These are phyloP conservation scores for Aureococcus anophagefferens DNA, from an alignment of 108 stramenopile genomes.

Conservation along the genomic window DNA sequence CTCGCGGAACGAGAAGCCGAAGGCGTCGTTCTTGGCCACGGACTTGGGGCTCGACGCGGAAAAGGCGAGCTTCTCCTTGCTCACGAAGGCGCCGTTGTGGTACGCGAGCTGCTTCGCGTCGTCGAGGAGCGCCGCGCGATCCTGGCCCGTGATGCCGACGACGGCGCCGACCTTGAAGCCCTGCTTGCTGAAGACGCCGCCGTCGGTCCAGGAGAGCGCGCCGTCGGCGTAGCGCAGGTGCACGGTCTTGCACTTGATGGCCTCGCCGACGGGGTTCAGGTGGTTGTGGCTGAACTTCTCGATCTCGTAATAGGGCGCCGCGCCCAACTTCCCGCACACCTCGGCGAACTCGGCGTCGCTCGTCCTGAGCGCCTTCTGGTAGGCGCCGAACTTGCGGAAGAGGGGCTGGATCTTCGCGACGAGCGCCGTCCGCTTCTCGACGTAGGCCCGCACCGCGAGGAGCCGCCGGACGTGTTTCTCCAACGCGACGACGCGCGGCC, in stretches of 20 bases:
- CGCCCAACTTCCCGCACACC: constrained; percentile 7
- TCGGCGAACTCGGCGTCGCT: too few species aligned
- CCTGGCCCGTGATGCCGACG: constrained; percentile 27
- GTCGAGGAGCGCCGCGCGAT: constrained; percentile 34
- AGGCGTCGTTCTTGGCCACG: too few species aligned
- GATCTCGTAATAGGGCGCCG: too few species aligned
- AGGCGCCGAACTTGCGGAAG: too few species aligned
- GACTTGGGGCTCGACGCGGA: too few species aligned
- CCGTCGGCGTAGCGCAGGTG: constrained; percentile 16
- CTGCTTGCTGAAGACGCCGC: constrained; percentile 3
- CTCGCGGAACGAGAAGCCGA: too few species aligned
- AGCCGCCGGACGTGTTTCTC: too few species aligned
- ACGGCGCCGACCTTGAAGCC: constrained; percentile 29
- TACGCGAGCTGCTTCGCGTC: constrained; percentile 13
- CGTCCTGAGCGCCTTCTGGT: too few species aligned
- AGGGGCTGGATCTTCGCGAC: too few species aligned
- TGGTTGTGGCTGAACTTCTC: constrained; percentile 9
- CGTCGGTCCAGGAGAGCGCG: constrained; percentile 19
- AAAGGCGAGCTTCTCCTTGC: constrained; percentile 26
- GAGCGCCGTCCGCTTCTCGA: too few species aligned
- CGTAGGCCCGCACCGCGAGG: too few species aligned
- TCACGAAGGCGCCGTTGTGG: constrained; percentile 21
- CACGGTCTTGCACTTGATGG: constrained; percentile 14
- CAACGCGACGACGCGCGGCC: too few species aligned
- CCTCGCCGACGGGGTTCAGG: constrained; percentile 10